phyloP scores from a whole-genome alignment of 2,329 filamentous ascomycete genomes.

The Botrytis medusae region DNA sequence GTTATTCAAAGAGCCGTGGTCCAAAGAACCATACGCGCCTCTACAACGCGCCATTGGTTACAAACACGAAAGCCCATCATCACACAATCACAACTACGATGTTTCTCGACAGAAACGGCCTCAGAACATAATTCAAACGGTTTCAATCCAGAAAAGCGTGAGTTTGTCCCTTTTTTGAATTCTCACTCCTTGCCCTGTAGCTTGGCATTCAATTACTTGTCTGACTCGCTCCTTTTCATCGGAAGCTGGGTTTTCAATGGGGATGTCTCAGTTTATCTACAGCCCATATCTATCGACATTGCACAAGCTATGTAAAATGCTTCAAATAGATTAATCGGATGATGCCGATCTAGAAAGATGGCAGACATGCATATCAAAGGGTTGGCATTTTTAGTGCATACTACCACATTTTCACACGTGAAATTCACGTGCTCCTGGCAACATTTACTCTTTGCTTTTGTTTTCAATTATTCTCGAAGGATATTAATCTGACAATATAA shows the following conservation, averaged over 20 bases:
- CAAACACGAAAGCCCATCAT: slow-evolving; percentile 10
- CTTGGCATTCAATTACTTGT: slow-evolving; percentile 3
- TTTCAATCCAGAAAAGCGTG: background rate
- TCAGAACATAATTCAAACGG: background rate
- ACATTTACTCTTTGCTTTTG: background rate
- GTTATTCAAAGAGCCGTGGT: background rate
- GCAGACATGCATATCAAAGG: background rate
- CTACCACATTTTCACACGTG: background rate
- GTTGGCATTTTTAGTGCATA: background rate
- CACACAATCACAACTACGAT: slow-evolving; percentile 15
- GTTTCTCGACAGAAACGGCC: background rate
- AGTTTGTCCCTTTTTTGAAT: background rate
- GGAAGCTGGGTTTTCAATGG: slow-evolving; percentile 6
- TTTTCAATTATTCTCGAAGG: background rate
- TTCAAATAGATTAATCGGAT: background rate
- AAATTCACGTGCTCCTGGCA: background rate
- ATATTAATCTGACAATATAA: background rate
- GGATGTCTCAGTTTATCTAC: slow-evolving; percentile 1
- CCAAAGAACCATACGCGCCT: slow-evolving; percentile 5
- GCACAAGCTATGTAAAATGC: background rate
- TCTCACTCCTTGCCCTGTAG: background rate
- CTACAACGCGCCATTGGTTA: slow-evolving; percentile 18
- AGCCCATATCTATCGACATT: background rate
- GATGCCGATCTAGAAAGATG: slow-evolving; percentile 2
- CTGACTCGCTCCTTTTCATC: slow-evolving; percentile 1